These are phyloP conservation scores for Lantana camara DNA, from an alignment of 257 asterid genomes.

Conservation along the genomic window DNA sequence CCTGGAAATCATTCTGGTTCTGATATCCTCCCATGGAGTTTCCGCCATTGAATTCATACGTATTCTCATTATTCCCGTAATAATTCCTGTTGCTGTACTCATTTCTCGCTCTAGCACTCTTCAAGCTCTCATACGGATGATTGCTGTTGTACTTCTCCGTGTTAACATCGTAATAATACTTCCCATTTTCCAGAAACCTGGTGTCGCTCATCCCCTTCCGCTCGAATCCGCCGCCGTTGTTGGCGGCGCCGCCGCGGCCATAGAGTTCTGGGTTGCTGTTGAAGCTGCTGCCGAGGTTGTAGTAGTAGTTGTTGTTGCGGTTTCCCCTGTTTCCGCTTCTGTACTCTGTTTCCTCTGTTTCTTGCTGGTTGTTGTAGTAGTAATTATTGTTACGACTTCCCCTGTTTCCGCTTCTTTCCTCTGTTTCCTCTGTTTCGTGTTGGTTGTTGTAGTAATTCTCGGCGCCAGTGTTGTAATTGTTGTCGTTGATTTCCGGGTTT, in stretches of 20 bases:
- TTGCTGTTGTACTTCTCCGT: conserved; percentile 42
- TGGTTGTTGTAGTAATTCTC: conserved; percentile 23
- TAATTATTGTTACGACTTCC: neutral
- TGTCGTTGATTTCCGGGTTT: neutral
- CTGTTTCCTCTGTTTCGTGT: conserved; percentile 9
- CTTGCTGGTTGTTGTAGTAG: conserved; percentile 27
- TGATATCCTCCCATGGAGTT: conserved; percentile 30
- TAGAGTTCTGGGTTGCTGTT: conserved; percentile 18
- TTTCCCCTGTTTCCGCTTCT: conserved; percentile 12
- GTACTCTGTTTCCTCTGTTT: neutral
- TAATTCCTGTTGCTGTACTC: conserved; percentile 30
- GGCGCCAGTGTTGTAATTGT: conserved; percentile 11
- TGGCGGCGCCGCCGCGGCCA: conserved; percentile 41
- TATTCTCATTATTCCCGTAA: conserved; percentile 29
- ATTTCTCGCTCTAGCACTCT: conserved; percentile 23
- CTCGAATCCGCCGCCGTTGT: conserved; percentile 38
- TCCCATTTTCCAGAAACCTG: conserved; percentile 64
- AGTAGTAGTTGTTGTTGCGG: conserved; percentile 26
- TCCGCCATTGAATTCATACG: conserved; percentile 26
- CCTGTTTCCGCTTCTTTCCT: conserved; percentile 14
- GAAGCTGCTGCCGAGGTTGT: conserved; percentile 15
- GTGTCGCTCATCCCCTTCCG: conserved; percentile 87
- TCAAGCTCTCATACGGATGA: conserved; percentile 51
- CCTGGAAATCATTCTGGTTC: conserved; percentile 39
- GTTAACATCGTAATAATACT: conserved; percentile 45